Base-by-base conservation (phyloP, 208 protist genomes). In the Phytomonas sp. region DNA sequence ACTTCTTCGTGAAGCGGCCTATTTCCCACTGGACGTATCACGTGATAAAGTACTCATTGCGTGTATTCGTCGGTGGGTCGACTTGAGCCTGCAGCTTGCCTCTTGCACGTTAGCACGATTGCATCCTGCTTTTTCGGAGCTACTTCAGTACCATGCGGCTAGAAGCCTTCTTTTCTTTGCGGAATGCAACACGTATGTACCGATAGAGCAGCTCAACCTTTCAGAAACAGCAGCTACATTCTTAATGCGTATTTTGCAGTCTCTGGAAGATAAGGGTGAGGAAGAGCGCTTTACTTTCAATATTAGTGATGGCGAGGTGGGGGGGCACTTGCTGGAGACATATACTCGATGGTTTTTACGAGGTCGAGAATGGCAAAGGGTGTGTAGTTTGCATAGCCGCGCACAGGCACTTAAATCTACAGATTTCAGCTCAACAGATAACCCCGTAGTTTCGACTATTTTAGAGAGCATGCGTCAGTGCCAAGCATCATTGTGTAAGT, bases 1-100 rank as follows among this genome's bases (percentile, higher is more conserved):
- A 13, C 28, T 64, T 37, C 29, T 37, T 64, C 60, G 60, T 64
- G 60, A 32, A 26, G 31, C 32, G 31, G 60, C 32, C 17, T 37
- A 64, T 26, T 37, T 37, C 7, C 31, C 60, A 32, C 70, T 68
- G 23, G 72, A 75, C 31, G 53, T 59, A 68, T 20, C 66, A 0
- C 60, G 74, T 11, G 83, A 88, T 37, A 68, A 77, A 36, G 72
- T 82, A 34, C 75, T 87, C 66, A 40, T 87, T 37, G 81, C 78
- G 17, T 89, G 79, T 40, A 60, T 92, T 37, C 86, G 83, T 6
- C 81, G 86, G 9, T 87, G 84, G 75, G 82, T 85, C 5, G 79
- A 87, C 26, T 63, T 92, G 5, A 72, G 73, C 43, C 79, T 85
- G 53, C 43, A 64, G 31, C 29, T 37, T 23, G 60, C 60, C n/a